Conservation (phyloP, 2,329 filamentous ascomycete species). For the Epichloe sibirici region DNA sequence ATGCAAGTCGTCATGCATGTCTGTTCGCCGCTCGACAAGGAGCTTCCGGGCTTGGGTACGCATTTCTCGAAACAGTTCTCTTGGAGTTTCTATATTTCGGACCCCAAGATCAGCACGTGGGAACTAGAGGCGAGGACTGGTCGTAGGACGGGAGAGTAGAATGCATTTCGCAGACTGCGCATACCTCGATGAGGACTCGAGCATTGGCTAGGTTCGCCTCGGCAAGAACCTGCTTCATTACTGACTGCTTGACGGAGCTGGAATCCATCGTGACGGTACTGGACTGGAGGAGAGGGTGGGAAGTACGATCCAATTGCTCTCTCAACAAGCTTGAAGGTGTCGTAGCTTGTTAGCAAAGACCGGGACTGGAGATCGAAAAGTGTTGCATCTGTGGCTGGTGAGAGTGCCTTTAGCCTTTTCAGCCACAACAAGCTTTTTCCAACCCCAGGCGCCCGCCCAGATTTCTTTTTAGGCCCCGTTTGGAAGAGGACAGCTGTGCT, state of each 20-base stretch:
- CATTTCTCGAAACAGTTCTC: slow-evolving; percentile 72
- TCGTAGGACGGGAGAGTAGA: neutral
- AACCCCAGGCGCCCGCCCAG: slow-evolving; percentile 10
- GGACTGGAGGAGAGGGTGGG: too few relatives aligned
- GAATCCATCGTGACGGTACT: slow-evolving; percentile 37
- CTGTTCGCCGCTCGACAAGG: slow-evolving; percentile 55
- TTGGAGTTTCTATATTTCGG: slow-evolving; percentile 54
- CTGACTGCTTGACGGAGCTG: slow-evolving; percentile 43
- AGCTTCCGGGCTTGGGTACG: slow-evolving; percentile 55
- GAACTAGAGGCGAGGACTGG: neutral
- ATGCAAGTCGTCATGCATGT: slow-evolving; percentile 65
- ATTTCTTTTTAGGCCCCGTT: slow-evolving; percentile 1
- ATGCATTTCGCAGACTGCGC: slow-evolving; percentile 1
- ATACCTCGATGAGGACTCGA: slow-evolving; percentile 55
- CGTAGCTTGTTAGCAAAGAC: neutral
- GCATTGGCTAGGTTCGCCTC: slow-evolving; percentile 59
- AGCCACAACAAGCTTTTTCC: neutral
- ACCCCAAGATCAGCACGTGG: slow-evolving; percentile 5
- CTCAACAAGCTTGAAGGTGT: neutral
- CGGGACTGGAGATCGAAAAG: neutral
- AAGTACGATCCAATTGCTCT: neutral
- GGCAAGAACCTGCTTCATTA: slow-evolving; percentile 52
- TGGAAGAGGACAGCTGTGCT: slow-evolving; percentile 14
- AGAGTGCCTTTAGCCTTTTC: neutral
- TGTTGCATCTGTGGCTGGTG: slow-evolving; percentile 16